Conservation (phyloP, 2,329 filamentous ascomycete genomes). For the Cercospora beticola region DNA sequence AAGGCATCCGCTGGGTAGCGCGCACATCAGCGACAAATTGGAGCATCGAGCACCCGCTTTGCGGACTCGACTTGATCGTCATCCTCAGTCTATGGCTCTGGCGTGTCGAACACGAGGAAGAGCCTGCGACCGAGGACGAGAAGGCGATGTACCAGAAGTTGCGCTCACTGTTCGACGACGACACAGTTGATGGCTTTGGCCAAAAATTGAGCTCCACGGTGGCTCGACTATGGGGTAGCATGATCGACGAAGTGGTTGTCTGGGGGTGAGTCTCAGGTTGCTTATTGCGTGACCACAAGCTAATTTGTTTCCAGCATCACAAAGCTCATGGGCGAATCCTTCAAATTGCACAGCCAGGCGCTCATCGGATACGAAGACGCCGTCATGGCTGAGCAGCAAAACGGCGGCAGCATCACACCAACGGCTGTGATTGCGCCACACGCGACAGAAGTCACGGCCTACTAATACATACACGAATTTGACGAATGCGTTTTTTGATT, state of each 20-base stretch:
- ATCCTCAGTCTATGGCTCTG: conserved; percentile 98
- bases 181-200: conserved; percentile 77
- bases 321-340: conserved; percentile 95
- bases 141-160: conserved; percentile 89
- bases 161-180: conserved; percentile 84
- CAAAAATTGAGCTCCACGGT: conserved; percentile 92
- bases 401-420: conserved; percentile 27
- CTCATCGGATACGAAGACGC: conserved; percentile 93
- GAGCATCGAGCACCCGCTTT: conserved; percentile 97
- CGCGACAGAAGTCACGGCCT: conserved; percentile 36
- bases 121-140: conserved; percentile 81
- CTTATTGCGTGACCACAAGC: background rate
- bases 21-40: conserved; percentile 96
- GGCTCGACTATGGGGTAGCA: conserved; percentile 91
- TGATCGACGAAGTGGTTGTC: conserved; percentile 97
- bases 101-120: conserved; percentile 97
- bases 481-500: conserved; percentile 18
- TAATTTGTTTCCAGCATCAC: conserved; percentile 66
- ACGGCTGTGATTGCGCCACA: conserved; percentile 29
- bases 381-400: conserved; percentile 45
- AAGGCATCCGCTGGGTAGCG: conserved; percentile 97
- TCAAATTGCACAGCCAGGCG: conserved; percentile 93
- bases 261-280: conserved; percentile 77
- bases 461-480: conserved; percentile 30
- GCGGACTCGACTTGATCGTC: conserved; percentile 95